These are phyloP conservation scores for Nemania abortiva DNA, from an alignment of 2,329 filamentous ascomycete genomes.

Conservation along the genomic window DNA sequence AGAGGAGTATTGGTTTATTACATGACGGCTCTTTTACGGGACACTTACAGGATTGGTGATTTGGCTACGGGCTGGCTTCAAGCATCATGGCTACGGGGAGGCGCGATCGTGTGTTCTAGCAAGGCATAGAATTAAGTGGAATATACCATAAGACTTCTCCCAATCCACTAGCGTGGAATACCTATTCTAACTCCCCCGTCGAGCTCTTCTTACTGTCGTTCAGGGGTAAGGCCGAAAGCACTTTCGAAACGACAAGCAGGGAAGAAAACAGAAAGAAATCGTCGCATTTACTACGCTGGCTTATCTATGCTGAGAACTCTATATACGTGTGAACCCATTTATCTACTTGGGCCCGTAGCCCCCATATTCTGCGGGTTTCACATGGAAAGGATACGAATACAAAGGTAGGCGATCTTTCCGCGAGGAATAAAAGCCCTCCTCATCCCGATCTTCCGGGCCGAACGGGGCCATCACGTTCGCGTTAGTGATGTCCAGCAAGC, in stretches of 20 bases:
- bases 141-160: constrained; percentile 23
- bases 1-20: constrained; percentile 10
- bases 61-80: constrained; percentile 7
- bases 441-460: no score
- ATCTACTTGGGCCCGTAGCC: no score
- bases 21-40: neutral
- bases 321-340: no score
- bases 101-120: constrained; percentile 21
- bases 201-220: neutral
- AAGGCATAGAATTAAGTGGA: constrained; percentile 30
- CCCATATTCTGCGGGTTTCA: no score
- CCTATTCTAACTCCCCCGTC: neutral
- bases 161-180: constrained; percentile 15
- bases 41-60: constrained; percentile 20
- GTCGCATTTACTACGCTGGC: no score
- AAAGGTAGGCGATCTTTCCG: no score
- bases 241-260: neutral
- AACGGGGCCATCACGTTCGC: no score
- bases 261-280: no score
- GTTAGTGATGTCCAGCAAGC: no score
- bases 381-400: no score
- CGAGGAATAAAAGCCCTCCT: no score
- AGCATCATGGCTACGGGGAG: neutral
- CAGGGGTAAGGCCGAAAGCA: neutral
- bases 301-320: no score